phyloP scores from a whole-genome alignment of 306 rosid genomes.

The Corylus heterophylla region DNA sequence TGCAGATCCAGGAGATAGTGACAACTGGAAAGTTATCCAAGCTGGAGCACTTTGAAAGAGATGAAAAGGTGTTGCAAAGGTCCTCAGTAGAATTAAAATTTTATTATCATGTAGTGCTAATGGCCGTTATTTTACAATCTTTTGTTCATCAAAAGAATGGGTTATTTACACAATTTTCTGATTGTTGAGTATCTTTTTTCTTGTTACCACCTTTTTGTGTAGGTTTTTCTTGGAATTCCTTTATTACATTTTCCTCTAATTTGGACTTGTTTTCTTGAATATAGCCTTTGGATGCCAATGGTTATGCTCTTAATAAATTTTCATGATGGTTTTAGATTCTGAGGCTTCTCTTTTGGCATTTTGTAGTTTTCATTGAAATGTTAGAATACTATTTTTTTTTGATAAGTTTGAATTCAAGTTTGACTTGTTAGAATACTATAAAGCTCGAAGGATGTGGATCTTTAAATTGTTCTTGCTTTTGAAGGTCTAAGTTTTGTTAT shows the following conservation, averaged over 20 bases:
- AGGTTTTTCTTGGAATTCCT: background rate
- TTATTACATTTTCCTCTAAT: background rate
- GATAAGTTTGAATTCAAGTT: no score
- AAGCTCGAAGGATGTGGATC: background rate
- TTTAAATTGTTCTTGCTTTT: background rate
- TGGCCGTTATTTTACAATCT: background rate
- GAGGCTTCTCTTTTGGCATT: background rate
- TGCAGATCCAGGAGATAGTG: conserved; percentile 94
- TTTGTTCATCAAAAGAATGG: background rate
- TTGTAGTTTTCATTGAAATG: background rate
- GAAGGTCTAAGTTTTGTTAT: background rate
- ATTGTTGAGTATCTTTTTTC: background rate
- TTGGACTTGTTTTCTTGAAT: background rate
- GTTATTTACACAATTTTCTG: background rate
- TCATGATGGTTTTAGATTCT: background rate
- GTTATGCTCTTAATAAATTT: background rate
- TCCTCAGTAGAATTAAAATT: conserved; percentile 11
- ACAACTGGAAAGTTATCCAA: conserved; percentile 82
- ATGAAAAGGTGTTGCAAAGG: conserved; percentile 74
- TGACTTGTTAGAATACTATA: background rate
- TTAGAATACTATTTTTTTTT: background rate
- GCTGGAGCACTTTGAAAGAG: conserved; percentile 83
- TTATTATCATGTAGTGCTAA: conserved; percentile 2
- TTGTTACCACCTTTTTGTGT: background rate
- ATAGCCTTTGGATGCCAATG: background rate